Evolutionary conservation across 768 basidiomycete species (phyloP), one percentile per base, ranked within the genome.

Genomic region (Kwoniella pini): DNA sequence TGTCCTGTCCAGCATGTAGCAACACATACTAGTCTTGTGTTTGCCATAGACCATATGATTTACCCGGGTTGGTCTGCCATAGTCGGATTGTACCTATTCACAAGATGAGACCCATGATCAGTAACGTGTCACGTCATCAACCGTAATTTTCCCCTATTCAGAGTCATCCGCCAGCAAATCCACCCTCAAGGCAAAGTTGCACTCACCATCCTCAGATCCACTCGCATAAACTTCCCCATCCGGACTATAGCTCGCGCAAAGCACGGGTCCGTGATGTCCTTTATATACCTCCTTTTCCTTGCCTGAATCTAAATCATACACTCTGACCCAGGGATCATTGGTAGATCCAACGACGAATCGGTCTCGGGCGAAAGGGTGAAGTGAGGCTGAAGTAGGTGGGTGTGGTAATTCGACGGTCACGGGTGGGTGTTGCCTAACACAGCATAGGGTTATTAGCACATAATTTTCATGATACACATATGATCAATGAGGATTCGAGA

Each of bases 211-310:
- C 88, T 95, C 95, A 70, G 91, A 94, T 51, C 95, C 96, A 71
- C 90, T 93, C 33, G 95, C 95, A 77, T 91, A 98, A 82, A 96
- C 85, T 81, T 98, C 96, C 22, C 95, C 95, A 76, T 98, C 95
- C 0, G 95, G 95, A 74, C 89, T 91, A 79, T 88, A 95, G 70
- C 90, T 88, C 46, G 95, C 88, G 55, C 90, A 91, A 70, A 95
- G 92, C 17, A 98, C 94, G 19, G 95, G 94, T 22, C 95, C 96
- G 75, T 98, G 96, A 73, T 98, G 96, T 3, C 95, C 95, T 79
- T 96, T 95, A 59, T 93, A 83, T 28, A 96, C 84, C 58, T 97
- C 95, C 64, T 85, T 80, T 80, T 99, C 94, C 77, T 88, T 87
- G 1, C 95, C 96, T 30, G 88, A 85, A 38, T 77, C 70, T 73